These are phyloP conservation scores for Breviolum minutum DNA, from an alignment of 73 alveolate genomes.

Conservation along the genomic window DNA sequence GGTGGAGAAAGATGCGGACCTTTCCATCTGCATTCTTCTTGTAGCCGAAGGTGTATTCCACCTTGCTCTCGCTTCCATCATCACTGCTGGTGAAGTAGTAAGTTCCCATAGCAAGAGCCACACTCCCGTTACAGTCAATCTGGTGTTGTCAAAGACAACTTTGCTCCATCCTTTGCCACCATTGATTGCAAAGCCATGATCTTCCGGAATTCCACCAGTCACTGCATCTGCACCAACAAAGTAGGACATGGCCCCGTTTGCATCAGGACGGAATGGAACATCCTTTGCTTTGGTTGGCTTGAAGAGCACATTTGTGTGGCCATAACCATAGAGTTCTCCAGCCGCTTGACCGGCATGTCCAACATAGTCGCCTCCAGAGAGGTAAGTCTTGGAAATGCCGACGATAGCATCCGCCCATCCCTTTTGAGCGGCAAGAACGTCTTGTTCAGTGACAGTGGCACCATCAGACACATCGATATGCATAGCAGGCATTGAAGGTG, in stretches of 20 bases:
- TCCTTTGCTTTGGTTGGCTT: no score
- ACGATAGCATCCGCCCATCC: slow-evolving; percentile 26
- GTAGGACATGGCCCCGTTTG: slow-evolving; percentile 23
- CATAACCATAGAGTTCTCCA: not conserved
- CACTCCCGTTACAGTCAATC: not conserved
- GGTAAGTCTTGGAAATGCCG: slow-evolving; percentile 17
- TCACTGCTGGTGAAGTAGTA: no score
- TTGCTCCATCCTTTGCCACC: slow-evolving; percentile 33
- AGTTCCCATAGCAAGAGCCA: no score
- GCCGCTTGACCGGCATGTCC: not conserved
- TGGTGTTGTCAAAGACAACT: slow-evolving; percentile 18
- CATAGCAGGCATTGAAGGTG: not conserved
- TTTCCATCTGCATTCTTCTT: no score
- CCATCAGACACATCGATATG: not conserved
- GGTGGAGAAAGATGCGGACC: no score
- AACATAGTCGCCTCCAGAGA: slow-evolving; percentile 9
- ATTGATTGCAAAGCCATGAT: slow-evolving; percentile 33
- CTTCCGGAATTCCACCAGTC: not conserved
- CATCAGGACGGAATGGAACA: slow-evolving; percentile 22
- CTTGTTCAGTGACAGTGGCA: slow-evolving; percentile 9
- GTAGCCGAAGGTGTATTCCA: no score
- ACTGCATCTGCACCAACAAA: not conserved
- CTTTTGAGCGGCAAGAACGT: not conserved
- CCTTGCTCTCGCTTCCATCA: no score
- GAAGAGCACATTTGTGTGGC: no score